Evolutionary conservation across 2,329 filamentous ascomycete genomes (phyloP).

Genomic region (Alternaria atra): DNA sequence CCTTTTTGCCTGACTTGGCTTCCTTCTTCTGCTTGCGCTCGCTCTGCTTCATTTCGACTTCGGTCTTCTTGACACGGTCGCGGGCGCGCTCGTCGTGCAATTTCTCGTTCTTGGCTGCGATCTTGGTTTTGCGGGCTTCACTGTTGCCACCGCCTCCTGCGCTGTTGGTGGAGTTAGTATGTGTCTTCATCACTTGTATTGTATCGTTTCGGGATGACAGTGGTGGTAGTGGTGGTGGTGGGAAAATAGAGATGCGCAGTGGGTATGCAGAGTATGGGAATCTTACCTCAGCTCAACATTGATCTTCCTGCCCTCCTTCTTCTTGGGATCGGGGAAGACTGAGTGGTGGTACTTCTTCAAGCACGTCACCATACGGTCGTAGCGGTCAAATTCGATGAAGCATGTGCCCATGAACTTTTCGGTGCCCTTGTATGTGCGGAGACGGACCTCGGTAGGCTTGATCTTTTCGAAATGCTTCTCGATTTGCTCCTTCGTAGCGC

Average conservation of each 20-base stretch:
- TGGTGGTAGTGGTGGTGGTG: neutral
- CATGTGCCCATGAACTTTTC: constrained; percentile 52
- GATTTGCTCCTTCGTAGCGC: constrained; percentile 75
- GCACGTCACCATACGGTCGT: constrained; percentile 91
- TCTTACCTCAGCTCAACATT: constrained; percentile 87
- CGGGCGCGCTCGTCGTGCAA: constrained; percentile 74
- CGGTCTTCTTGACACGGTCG: constrained; percentile 57
- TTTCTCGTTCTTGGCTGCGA: constrained; percentile 85
- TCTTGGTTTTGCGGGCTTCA: constrained; percentile 75
- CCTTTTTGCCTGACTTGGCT: constrained; percentile 31
- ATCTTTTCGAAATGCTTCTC: constrained; percentile 80
- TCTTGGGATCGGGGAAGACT: constrained; percentile 69
- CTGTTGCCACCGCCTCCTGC: constrained; percentile 88
- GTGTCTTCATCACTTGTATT: neutral
- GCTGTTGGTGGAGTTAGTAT: constrained; percentile 53
- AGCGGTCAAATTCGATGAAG: constrained; percentile 85
- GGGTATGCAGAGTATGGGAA: neutral
- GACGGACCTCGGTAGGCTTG: constrained; percentile 72
- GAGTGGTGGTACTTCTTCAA: constrained; percentile 91
- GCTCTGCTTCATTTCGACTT: constrained; percentile 52
- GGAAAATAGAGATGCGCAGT: neutral
- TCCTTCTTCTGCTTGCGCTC: constrained; percentile 54
- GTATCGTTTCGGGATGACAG: neutral
- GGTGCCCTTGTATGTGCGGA: constrained; percentile 49
- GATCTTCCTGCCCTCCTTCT: constrained; percentile 73